These are phyloP conservation scores for Microthyrium microscopicum DNA, from an alignment of 2,329 filamentous ascomycete genomes.

Conservation along the genomic window DNA sequence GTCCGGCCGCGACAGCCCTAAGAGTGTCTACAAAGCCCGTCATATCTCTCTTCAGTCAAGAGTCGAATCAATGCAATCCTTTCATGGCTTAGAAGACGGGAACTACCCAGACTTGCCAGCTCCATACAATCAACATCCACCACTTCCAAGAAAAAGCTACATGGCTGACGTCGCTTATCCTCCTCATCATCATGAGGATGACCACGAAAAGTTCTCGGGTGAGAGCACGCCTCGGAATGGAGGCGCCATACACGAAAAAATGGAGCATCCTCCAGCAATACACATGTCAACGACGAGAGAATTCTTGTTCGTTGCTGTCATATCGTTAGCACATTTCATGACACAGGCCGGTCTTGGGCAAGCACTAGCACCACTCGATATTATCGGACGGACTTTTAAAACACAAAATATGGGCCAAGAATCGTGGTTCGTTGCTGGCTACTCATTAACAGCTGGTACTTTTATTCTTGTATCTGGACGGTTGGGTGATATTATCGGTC, in stretches of 20 bases:
- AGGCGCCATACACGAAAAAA: background rate
- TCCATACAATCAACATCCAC: too few species aligned
- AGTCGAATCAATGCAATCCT: too few species aligned
- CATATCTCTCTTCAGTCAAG: conserved; percentile 17
- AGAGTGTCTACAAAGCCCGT: conserved; percentile 14
- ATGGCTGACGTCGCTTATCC: too few species aligned
- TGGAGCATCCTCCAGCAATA: conserved; percentile 6
- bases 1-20: conserved; percentile 8
- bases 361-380: conserved; percentile 24
- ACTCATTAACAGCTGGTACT: conserved; percentile 26
- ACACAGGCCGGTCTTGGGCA: conserved; percentile 17
- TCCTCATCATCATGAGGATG: too few species aligned
- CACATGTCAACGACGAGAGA: conserved; percentile 13
- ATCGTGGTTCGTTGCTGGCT: conserved; percentile 27
- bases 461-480: conserved; percentile 29
- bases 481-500: conserved; percentile 27
- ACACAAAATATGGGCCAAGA: conserved; percentile 24
- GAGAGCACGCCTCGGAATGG: too few species aligned
- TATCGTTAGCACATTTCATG: conserved; percentile 16
- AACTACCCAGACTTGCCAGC: too few species aligned
- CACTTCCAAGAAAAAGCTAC: too few species aligned
- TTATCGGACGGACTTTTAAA: conserved; percentile 28
- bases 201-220: too few species aligned
- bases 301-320: conserved; percentile 15
- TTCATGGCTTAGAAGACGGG: too few species aligned